These are phyloP conservation scores for Niveomyces coronatus DNA, from an alignment of 2,329 filamentous ascomycete species.

Conservation along the genomic window DNA sequence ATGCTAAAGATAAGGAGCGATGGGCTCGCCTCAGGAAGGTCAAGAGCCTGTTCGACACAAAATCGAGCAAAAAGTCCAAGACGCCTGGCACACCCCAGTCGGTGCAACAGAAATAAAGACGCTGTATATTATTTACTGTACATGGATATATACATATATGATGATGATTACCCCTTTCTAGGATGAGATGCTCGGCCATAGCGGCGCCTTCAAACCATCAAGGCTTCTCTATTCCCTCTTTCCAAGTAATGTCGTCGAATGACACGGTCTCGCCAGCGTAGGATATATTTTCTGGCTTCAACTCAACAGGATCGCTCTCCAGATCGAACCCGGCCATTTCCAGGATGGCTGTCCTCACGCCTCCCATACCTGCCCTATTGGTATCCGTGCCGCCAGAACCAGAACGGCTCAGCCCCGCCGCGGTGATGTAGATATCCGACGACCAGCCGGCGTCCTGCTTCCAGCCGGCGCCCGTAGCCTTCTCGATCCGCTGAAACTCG, in stretches of 20 bases:
- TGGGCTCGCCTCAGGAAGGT: slow-evolving; percentile 63
- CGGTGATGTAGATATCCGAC: slow-evolving; percentile 24
- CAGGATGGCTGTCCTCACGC: slow-evolving; percentile 28
- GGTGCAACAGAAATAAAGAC: not conserved
- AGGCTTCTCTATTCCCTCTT: not conserved
- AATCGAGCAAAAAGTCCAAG: slow-evolving; percentile 44
- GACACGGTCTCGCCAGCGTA: slow-evolving; percentile 28
- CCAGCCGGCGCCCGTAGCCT: slow-evolving; percentile 18
- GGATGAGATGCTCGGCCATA: too few relatives aligned
- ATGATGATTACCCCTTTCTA: not conserved
- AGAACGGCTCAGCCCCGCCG: slow-evolving; percentile 25
- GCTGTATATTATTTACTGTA: slow-evolving; percentile 4
- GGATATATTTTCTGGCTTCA: slow-evolving; percentile 24
- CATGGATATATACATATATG: slow-evolving; percentile 12
- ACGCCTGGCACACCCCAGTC: slow-evolving; percentile 26
- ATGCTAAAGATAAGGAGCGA: slow-evolving; percentile 58
- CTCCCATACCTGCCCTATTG: slow-evolving; percentile 29
- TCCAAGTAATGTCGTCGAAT: slow-evolving; percentile 30
- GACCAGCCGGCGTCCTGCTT: slow-evolving; percentile 19
- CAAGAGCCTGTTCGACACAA: slow-evolving; percentile 61
- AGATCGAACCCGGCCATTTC: slow-evolving; percentile 29
- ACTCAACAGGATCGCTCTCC: slow-evolving; percentile 15
- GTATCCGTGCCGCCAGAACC: slow-evolving; percentile 21
- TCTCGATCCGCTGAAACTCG: slow-evolving; percentile 18
- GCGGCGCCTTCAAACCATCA: not conserved